phyloP scores from a whole-genome alignment of 371 early-diverging fungal genomes.

The Saksenaea oblongispora region DNA sequence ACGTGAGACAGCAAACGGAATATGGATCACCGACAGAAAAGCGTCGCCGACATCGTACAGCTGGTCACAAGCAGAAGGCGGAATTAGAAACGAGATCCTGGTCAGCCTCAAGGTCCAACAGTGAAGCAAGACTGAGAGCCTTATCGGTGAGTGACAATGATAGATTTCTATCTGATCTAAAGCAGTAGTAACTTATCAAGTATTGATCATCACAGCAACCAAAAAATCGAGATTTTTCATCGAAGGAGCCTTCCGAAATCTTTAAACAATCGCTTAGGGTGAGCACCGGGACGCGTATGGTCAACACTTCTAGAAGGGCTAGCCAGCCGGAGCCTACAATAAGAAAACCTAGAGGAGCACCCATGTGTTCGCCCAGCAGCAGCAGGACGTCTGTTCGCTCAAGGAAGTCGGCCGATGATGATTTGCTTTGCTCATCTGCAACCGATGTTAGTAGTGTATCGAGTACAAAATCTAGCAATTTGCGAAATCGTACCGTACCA shows the following conservation, averaged over 20 bases:
- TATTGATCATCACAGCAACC: slow-evolving; percentile 13
- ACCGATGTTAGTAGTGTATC: slow-evolving; percentile 12
- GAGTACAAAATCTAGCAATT: slow-evolving; percentile 11
- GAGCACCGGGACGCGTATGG: not conserved
- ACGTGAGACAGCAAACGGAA: slow-evolving; percentile 25
- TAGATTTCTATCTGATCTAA: not conserved
- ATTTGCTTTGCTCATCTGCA: not conserved
- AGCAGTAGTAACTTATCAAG: not conserved
- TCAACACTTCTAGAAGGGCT: not conserved
- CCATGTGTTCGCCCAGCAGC: not conserved
- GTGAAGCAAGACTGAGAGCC: not conserved
- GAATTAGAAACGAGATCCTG: not conserved
- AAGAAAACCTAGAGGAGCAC: not conserved
- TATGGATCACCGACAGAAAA: slow-evolving; percentile 19
- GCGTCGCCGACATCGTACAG: slow-evolving; percentile 16
- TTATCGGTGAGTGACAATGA: not conserved
- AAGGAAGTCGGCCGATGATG: not conserved
- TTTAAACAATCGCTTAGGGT: not conserved
- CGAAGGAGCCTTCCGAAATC: not conserved
- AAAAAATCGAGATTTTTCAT: slow-evolving; percentile 6
- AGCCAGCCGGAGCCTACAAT: slow-evolving; percentile 2
- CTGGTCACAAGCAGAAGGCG: not conserved
- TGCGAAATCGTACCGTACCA: slow-evolving; percentile 6
- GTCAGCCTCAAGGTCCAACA: not conserved
- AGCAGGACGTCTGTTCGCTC: slow-evolving; percentile 1